Evolutionary conservation across 2,329 filamentous ascomycete species (phyloP), one percentile per base, ranked within the genome.

Genomic region (Monosporascus ibericus): DNA sequence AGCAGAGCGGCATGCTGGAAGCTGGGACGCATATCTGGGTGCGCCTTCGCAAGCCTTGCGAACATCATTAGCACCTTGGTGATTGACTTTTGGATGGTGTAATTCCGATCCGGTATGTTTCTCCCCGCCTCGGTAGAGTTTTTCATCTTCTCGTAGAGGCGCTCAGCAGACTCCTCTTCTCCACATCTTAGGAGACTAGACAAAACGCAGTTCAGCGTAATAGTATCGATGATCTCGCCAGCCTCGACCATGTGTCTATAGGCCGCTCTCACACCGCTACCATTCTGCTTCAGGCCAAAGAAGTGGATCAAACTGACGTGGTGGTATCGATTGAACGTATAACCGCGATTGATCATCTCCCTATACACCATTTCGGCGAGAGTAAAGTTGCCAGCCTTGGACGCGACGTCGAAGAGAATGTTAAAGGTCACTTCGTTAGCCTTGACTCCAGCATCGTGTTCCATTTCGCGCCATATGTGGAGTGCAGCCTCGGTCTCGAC

Each of bases 381-480:
- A 1, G 77, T 75, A 59, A 88, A 95, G 64, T 95, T 94, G 39
- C 88, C 88, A 0, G 90, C 84, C 68, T 94, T 95, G 60, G 90
- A 82, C 1, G 94, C 90, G 11, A 90, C 81, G 64, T 96, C 88
- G 61, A 96, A 96, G 14, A 99, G 78, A 47, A 96, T 87, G 65
- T 94, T 96, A 70, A 99, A 95, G 0, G 92, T 95, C n/a, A 91
- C 86, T 48, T 83, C 78, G 60, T 87, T 88, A 37, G 81, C 85
- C 59, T 73, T 72, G 15, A 90, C 68, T 1, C 81, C 79, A 2
- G 85, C 84, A 5, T 82, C 73, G 47, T 81, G 77, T 69, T 99
- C 94, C 91, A 97, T 97, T 62, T 94, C 85, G 58, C 82, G 84
- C 92, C 92, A 99, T 24, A 95, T 70, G 47, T 83, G 80, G 46